phyloP scores from a whole-genome alignment of 805 yeast species.

The Maudiozyma saulgeensis region DNA sequence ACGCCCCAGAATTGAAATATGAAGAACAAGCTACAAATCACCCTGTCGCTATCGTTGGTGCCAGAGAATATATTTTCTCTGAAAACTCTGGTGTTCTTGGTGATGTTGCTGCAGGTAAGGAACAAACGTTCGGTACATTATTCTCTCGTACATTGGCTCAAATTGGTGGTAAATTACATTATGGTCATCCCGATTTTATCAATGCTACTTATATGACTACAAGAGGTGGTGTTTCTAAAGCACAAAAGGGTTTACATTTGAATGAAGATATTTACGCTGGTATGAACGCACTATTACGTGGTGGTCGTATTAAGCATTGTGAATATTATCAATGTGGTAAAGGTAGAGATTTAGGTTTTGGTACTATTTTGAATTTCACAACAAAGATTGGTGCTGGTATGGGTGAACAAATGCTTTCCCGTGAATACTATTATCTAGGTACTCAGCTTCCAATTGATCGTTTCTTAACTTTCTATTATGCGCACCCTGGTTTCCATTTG shows the following conservation, averaged over 20 bases:
- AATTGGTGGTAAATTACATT: slow-evolving; percentile 78
- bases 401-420: slow-evolving; percentile 83
- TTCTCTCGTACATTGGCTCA: slow-evolving; percentile 77
- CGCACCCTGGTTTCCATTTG: slow-evolving; percentile 81
- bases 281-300: slow-evolving; percentile 73
- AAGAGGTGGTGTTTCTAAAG: slow-evolving; percentile 82
- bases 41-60: slow-evolving; percentile 82
- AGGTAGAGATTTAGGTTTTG: slow-evolving; percentile 84
- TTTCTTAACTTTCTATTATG: slow-evolving; percentile 74
- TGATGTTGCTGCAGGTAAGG: slow-evolving; percentile 87
- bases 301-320: slow-evolving; percentile 82
- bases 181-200: slow-evolving; percentile 83
- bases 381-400: slow-evolving; percentile 88
- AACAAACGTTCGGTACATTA: slow-evolving; percentile 79
- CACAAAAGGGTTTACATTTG: slow-evolving; percentile 77
- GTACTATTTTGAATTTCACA: slow-evolving; percentile 75
- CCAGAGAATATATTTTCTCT: slow-evolving; percentile 79
- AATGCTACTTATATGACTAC: slow-evolving; percentile 71
- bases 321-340: slow-evolving; percentile 86
- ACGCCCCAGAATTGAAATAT: slow-evolving; percentile 61
- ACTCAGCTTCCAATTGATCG: slow-evolving; percentile 74
- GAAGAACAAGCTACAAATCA: slow-evolving; percentile 41
- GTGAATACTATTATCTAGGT: slow-evolving; percentile 76
- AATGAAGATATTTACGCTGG: slow-evolving; percentile 88
- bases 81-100: slow-evolving; percentile 80